Base-by-base conservation (phyloP, 257 asterid species). In the Penstemon eatonii region DNA sequence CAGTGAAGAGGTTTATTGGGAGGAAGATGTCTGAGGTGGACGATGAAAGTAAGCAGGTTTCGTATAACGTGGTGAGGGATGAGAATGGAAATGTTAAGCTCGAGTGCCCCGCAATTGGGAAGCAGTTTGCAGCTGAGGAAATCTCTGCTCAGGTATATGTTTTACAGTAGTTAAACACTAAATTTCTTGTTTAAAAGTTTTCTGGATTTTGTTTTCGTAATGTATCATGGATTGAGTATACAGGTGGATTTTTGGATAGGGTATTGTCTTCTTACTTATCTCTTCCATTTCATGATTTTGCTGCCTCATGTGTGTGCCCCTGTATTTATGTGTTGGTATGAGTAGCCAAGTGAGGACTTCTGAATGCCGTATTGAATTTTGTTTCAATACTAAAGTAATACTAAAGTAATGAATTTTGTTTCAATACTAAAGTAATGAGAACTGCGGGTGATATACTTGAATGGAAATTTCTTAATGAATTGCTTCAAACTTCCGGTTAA, bases 51-150 rank as follows among this genome's bases (percentile, higher is more conserved):
- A 90, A 86, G 84, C 97, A 90, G 85, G 96, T 90, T 25, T 90
- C 97, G 7, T 90, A 90, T 63, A 60, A 50, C 39, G 97, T 90
- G 2, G 86, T 88, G 63, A 87, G 90, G 71, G 97, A 90, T 79
- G 96, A 85, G 62, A 90, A 90, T 67, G 97, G 96, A 9, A 90
- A 90, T 65, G 97, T 90, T 47, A 90, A 90, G 88, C 96, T 90
- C 12, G 92, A 90, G 46, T 90, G 97, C 73, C 97, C 97, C 12
- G 92, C 97, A 49, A 88, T 90, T 50, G 96, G 96, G 46, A 88
- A 88, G 44, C 87, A 71, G 82, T 90, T 90, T 55, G 97, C 97
- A 0, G 96, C 97, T 56, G 97, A 90, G 85, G 97, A 90, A 75
- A 90, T 90, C 53, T 90, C 97, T 0, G 97, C 97, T 7, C 97